Evolutionary conservation across 768 basidiomycete species (phyloP), one percentile per base, ranked within the genome.

Genomic region (Harrya chromipes): DNA sequence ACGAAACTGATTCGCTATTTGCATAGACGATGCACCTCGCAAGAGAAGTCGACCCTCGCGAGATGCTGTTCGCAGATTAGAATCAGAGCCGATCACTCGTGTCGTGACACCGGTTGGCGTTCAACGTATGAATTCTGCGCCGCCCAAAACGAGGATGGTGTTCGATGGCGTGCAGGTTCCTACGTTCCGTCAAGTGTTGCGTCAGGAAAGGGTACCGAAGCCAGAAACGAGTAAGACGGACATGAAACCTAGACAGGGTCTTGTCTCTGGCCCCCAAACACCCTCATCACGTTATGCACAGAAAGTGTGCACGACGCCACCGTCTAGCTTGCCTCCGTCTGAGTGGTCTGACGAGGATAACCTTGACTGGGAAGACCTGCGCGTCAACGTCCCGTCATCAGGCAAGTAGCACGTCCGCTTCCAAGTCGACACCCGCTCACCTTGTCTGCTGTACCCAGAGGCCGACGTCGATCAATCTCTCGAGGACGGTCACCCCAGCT

Each of bases 131-230:
- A 44, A 33, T 27, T 71, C 71, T 19, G 47, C 57, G 24, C 67
- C 66, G 2, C 38, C 49, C 17, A 53, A 39, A 23, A 64, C 52
- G 44, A 54, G 43, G 40, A 54, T 51, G 43, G 52, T 56, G n/a
- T 63, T 72, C 20, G 68, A 71, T 26, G 63, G 63, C 11, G 50
- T 72, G 16, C 57, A 62, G 17, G 49, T 72, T 14, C 67, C 64
- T 16, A 62, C 63, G 29, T 40, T 59, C 19, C 55, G 50, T 19
- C 53, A 54, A 48, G 44, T 54, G 34, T 27, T 54, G 46, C 45
- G 53, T 50, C 40, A 48, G 55, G 51, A 54, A 36, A 44, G 6
- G 19, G 40, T 7, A 4, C 46, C 24, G 23, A 35, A 12, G 47
- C 43, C 14, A 36, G 44, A 26, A 12, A 19, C n/a, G 29, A 43